phyloP scores from a whole-genome alignment of 73 alveolate species.

The Paramecium caudatum region DNA sequence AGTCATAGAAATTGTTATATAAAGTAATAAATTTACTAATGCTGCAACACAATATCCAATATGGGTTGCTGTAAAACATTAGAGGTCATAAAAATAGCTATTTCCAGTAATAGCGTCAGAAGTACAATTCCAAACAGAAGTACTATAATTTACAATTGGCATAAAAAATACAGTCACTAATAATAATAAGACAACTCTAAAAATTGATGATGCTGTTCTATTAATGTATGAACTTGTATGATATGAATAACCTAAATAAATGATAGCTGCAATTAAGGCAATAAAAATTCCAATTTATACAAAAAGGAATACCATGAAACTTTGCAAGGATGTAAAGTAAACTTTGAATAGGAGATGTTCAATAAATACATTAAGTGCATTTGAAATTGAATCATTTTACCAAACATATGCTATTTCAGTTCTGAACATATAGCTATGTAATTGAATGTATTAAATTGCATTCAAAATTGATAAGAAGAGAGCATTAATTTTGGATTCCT shows the following conservation, averaged over 20 bases:
- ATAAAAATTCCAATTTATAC: slow-evolving; percentile 20
- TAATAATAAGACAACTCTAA: slow-evolving; percentile 45
- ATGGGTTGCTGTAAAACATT: slow-evolving; percentile 36
- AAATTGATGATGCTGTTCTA: slow-evolving; percentile 47
- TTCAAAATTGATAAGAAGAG: slow-evolving; percentile 25
- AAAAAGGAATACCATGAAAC: slow-evolving; percentile 21
- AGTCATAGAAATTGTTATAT: not conserved
- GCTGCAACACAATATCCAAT: slow-evolving; percentile 64
- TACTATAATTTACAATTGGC: slow-evolving; percentile 41
- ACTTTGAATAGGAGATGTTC: not conserved
- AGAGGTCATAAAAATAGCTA: not conserved
- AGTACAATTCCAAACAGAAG: slow-evolving; percentile 8
- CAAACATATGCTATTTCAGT: slow-evolving; percentile 34
- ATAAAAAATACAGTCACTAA: slow-evolving; percentile 42
- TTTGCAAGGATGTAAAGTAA: not conserved
- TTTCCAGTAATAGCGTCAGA: slow-evolving; percentile 4
- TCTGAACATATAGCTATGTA: slow-evolving; percentile 58
- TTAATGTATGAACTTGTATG: slow-evolving; percentile 36
- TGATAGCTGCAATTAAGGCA: not conserved
- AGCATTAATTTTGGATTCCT: slow-evolving; percentile 38
- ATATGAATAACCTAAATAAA: slow-evolving; percentile 42
- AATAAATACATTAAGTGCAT: not conserved
- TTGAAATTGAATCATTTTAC: slow-evolving; percentile 2
- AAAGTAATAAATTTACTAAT: not conserved
- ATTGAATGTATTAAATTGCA: slow-evolving; percentile 5